phyloP scores from a whole-genome alignment of 2,329 filamentous ascomycete species.

The Calonectria hongkongensis region DNA sequence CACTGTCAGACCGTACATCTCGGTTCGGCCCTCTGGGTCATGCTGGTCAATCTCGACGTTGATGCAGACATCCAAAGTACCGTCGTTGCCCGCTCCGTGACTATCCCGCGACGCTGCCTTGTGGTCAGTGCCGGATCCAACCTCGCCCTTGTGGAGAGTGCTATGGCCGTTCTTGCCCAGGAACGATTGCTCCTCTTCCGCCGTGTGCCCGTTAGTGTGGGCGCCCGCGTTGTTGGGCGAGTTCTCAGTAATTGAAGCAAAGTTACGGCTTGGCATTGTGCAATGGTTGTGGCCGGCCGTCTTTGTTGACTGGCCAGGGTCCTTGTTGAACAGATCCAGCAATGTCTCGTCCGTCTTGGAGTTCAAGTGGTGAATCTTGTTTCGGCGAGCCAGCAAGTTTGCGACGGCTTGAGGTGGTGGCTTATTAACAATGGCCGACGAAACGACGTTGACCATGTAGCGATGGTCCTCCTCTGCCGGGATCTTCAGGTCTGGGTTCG shows the following conservation, averaged over 20 bases:
- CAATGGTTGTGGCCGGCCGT: constrained; percentile 85
- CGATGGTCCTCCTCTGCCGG: constrained; percentile 89
- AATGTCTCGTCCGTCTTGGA: constrained; percentile 91
- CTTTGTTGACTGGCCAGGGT: constrained; percentile 86
- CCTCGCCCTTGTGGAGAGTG: constrained; percentile 84
- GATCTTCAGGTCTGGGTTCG: constrained; percentile 86
- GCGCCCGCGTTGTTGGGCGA: constrained; percentile 72
- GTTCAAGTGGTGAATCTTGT: constrained; percentile 85
- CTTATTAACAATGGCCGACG: constrained; percentile 96
- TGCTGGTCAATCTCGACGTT: constrained; percentile 92
- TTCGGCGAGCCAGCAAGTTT: constrained; percentile 91
- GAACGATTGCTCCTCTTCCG: constrained; percentile 55
- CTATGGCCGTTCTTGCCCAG: constrained; percentile 79
- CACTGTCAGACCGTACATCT: constrained; percentile 90
- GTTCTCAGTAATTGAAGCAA: constrained; percentile 92
- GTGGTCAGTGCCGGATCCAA: constrained; percentile 86
- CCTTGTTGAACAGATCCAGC: constrained; percentile 92
- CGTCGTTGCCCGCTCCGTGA: constrained; percentile 74
- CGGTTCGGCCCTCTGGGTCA: constrained; percentile 86
- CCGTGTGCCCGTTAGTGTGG: constrained; percentile 51
- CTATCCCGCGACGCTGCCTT: constrained; percentile 78
- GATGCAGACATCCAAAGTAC: constrained; percentile 86
- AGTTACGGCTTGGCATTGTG: constrained; percentile 95
- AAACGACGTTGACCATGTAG: constrained; percentile 96
- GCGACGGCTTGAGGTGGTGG: constrained; percentile 91